Evolutionary conservation across 768 basidiomycete genomes (phyloP).

Genomic region (Vishniacozyma victoriae): DNA sequence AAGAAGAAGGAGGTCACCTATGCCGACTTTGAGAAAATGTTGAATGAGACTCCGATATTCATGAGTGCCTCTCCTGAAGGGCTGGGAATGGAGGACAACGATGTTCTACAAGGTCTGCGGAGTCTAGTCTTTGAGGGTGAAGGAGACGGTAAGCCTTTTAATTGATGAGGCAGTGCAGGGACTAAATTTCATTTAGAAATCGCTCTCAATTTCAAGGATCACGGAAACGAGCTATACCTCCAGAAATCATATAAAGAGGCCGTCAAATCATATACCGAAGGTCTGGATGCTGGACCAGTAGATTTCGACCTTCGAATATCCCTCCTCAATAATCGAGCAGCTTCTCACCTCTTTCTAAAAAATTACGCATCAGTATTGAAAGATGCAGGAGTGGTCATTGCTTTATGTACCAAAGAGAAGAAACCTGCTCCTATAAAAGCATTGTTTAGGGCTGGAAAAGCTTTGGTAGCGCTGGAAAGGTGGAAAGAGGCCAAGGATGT

Average conservation of each 20-base stretch:
- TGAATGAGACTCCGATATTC: slow-evolving; percentile 77
- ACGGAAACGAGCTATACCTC: slow-evolving; percentile 91
- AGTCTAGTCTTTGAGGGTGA: slow-evolving; percentile 82
- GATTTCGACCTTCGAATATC: slow-evolving; percentile 53
- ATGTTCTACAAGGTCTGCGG: slow-evolving; percentile 72
- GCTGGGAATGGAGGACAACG: slow-evolving; percentile 63
- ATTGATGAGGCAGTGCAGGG: not conserved
- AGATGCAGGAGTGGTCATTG: slow-evolving; percentile 51
- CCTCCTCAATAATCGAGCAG: slow-evolving; percentile 81
- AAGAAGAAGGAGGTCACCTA: slow-evolving; percentile 29
- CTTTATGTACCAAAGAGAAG: slow-evolving; percentile 15
- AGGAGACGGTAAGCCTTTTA: slow-evolving; percentile 72
- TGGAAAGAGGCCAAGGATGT: slow-evolving; percentile 78
- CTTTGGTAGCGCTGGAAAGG: slow-evolving; percentile 66
- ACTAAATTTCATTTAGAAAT: slow-evolving; percentile 56
- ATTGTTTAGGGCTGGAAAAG: slow-evolving; percentile 74
- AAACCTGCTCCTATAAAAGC: slow-evolving; percentile 60
- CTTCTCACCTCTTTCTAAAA: slow-evolving; percentile 82
- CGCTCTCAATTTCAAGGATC: slow-evolving; percentile 86
- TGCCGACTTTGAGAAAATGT: slow-evolving; percentile 40
- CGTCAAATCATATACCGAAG: slow-evolving; percentile 80
- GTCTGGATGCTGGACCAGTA: slow-evolving; percentile 73
- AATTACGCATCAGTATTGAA: slow-evolving; percentile 81
- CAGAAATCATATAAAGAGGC: slow-evolving; percentile 84
- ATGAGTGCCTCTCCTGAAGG: slow-evolving; percentile 78